Percentiles rank a stretch among this genome's conserved stretches.
These are phyloP conservation scores for Torulaspora microellipsoides DNA, from an alignment of 805 yeast species.

Conservation along the genomic window DNA sequence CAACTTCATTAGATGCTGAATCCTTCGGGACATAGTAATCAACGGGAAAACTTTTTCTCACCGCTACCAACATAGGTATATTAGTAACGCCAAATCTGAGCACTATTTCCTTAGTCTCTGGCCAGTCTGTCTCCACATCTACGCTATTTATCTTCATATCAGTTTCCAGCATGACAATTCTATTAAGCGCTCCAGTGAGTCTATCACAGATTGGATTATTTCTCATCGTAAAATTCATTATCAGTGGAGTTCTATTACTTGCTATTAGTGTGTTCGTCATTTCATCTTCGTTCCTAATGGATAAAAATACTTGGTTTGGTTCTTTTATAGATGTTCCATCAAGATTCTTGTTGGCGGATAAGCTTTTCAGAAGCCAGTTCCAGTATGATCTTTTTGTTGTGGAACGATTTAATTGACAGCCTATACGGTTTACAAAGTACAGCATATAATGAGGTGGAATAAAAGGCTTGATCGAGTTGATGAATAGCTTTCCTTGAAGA, in stretches of 20 bases:
- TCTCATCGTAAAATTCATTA: slow-evolving; percentile 65
- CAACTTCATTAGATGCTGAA: slow-evolving; percentile 33
- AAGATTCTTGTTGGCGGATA: not conserved
- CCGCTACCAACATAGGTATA: slow-evolving; percentile 64
- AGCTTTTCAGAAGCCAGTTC: slow-evolving; percentile 6
- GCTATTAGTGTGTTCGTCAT: slow-evolving; percentile 48
- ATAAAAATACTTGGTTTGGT: slow-evolving; percentile 35
- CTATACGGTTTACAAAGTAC: not conserved
- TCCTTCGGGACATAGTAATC: slow-evolving; percentile 37
- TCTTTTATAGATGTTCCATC: not conserved
- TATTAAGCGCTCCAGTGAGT: slow-evolving; percentile 57
- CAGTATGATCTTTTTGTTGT: slow-evolving; percentile 6
- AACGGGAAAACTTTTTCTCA: slow-evolving; percentile 59
- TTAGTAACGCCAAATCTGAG: slow-evolving; percentile 50
- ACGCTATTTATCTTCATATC: slow-evolving; percentile 55
- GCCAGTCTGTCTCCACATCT: slow-evolving; percentile 66
- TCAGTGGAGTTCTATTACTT: slow-evolving; percentile 51
- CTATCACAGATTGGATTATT: slow-evolving; percentile 61
- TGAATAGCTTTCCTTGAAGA: not conserved
- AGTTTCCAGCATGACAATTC: slow-evolving; percentile 46
- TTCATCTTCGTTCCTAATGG: slow-evolving; percentile 55
- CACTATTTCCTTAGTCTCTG: slow-evolving; percentile 55
- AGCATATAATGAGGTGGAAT: not conserved
- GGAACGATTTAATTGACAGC: not conserved
- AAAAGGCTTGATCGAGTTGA: no score